Evolutionary conservation across 148 eudicot genomes (phyloP).

Genomic region (Amaranthus hypochondriacus): DNA sequence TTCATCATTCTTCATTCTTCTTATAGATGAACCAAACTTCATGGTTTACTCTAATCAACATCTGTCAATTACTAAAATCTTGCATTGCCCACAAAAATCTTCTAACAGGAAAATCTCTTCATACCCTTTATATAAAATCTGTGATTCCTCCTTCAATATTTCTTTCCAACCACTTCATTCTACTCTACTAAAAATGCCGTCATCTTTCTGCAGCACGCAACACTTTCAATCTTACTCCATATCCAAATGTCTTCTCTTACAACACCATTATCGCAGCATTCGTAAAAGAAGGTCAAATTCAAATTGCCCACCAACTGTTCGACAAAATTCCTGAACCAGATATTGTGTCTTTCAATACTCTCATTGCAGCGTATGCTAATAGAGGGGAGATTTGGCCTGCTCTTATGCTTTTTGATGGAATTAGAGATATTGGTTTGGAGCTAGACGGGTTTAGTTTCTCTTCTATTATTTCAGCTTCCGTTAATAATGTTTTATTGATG

Average conservation of each 20-base stretch:
- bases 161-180: constrained; percentile 73
- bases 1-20: too few relatives aligned
- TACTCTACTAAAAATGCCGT: constrained; percentile 76
- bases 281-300: constrained; percentile 39
- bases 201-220: constrained; percentile 45
- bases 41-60: constrained; percentile 28
- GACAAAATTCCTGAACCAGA: constrained; percentile 74
- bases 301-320: constrained; percentile 62
- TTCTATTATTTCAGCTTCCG: constrained; percentile 41
- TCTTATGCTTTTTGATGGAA: constrained; percentile 36
- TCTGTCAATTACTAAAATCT: constrained; percentile 41
- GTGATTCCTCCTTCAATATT: constrained; percentile 49
- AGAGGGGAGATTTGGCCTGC: constrained; percentile 41
- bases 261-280: constrained; percentile 62
- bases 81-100: constrained; percentile 54
- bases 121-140: constrained; percentile 54
- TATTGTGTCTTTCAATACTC: constrained; percentile 64
- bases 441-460: constrained; percentile 76
- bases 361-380: constrained; percentile 64
- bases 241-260: constrained; percentile 73
- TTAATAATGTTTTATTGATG: constrained; percentile 34
- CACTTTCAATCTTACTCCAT: constrained; percentile 36
- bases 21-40: constrained; percentile 45
- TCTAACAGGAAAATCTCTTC: constrained; percentile 51
- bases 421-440: constrained; percentile 42